Conservation (phyloP, 1,139 yeast species). For the Pichia sp. region DNA sequence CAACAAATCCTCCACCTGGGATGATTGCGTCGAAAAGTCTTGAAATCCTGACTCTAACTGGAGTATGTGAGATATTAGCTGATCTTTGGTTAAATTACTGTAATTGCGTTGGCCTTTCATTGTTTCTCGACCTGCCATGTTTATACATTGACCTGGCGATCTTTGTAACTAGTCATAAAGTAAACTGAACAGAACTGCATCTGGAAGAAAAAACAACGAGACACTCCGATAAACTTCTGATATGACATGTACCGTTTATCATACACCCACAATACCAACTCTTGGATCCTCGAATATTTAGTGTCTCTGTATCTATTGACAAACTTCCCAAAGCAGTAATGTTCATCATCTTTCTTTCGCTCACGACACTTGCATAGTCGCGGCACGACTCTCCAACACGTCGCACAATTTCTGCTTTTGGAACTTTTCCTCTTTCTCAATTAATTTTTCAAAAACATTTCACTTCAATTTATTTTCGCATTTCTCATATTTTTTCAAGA, state of each 20-base stretch:
- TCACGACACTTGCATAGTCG: too few species aligned
- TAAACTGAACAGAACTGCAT: neutral
- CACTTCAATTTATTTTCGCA: neutral
- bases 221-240: neutral
- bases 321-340: slow-evolving; percentile 12
- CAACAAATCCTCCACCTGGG: slow-evolving; percentile 27
- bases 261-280: neutral
- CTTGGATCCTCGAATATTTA: neutral
- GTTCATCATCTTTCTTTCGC: neutral
- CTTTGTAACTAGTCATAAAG: neutral
- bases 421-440: neutral
- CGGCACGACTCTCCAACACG: neutral
- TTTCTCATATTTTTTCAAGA: neutral
- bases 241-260: neutral
- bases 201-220: neutral
- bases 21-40: slow-evolving; percentile 23
- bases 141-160: neutral
- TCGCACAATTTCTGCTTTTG: neutral
- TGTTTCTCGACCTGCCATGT: neutral
- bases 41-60: slow-evolving; percentile 25
- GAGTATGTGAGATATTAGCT: slow-evolving; percentile 20
- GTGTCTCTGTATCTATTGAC: slow-evolving; percentile 2
- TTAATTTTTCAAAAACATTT: neutral
- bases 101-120: neutral
- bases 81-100: slow-evolving; percentile 15